Base-by-base conservation (phyloP, 441 rosid genomes). In the Manihot esculenta region DNA sequence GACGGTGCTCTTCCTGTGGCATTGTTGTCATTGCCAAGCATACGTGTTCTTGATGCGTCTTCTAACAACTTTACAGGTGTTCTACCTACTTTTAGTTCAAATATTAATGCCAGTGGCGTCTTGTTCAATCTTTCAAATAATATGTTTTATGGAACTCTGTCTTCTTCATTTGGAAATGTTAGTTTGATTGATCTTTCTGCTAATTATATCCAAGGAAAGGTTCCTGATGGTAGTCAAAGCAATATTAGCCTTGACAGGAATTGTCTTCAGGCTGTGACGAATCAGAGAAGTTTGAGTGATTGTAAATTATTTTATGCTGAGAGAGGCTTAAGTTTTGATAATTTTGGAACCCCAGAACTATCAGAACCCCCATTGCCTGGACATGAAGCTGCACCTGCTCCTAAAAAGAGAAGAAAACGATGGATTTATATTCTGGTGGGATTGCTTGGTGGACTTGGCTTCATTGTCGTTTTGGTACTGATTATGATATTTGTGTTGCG, bases 151-250 rank as follows among this genome's bases (percentile, higher is more conserved):
- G 98, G 99, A 71, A 71, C 56, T 80, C 82, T 91, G 51, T 70
- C 82, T 69, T 75, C 72, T 44, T 26, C 80, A 33, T 83, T 89
- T 17, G 66, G 62, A 49, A 82, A 79, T 69, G 88, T 83, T 68
- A 65, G 62, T 33, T 72, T 55, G 1, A 49, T 83, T 58, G 82
- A 93, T 73, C 80, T 96, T 69, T 88, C 96, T 18, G 88, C 89
- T 59, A 96, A 96, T 61, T 96, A 86, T 72, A 80, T 96, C 67
- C 83, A 86, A 74, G 99, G 99, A 68, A 79, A 78, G 70, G 82
- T 93, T 81, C 86, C 86, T 7, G 79, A 58, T 35, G 78, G 70
- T 33, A 67, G 72, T 66, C 64, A n/a, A 42, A 54, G 65, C 45
- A 85, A 88, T 71, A 73, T 83, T 41, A 80, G 76, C 35, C 84